phyloP scores from a whole-genome alignment of 192 early-diverging fungal species.

The Allomyces arbusculus region DNA sequence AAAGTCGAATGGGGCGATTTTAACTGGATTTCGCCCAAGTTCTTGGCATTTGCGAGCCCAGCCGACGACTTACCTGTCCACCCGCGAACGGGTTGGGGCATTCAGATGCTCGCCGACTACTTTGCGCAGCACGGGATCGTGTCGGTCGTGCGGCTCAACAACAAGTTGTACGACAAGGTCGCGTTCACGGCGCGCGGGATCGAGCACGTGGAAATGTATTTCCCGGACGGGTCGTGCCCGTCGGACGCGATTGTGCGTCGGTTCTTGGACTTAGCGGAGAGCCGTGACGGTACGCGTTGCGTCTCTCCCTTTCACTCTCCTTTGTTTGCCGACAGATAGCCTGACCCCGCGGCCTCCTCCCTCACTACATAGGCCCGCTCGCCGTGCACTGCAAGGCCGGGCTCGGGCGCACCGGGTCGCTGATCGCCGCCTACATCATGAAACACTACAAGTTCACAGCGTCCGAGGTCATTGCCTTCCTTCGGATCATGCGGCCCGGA shows the following conservation, averaged over 20 bases:
- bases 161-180: constrained; percentile 35
- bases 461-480: constrained; percentile 36
- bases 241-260: constrained; percentile 34
- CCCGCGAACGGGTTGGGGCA: constrained; percentile 4
- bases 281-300: constrained; percentile 13
- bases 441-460: constrained; percentile 47
- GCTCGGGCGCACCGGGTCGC: constrained; percentile 30
- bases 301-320: neutral
- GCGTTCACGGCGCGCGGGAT: constrained; percentile 35
- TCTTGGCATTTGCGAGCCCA: constrained; percentile 47
- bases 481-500: constrained; percentile 45
- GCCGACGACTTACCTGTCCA: constrained; percentile 23
- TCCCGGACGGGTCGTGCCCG: constrained; percentile 47
- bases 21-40: constrained; percentile 52
- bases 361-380: constrained; percentile 21
- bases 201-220: constrained; percentile 43
- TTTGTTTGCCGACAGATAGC: no score
- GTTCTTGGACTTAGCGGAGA: constrained; percentile 47
- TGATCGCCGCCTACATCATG: constrained; percentile 43
- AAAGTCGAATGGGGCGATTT: constrained; percentile 46
- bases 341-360: no score
- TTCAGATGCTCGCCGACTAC: constrained; percentile 27
- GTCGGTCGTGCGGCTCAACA: constrained; percentile 41
- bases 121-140: constrained; percentile 22
- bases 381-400: constrained; percentile 44